Evolutionary conservation across 106 monocot species (phyloP).

Genomic region (Dioscorea dumetorum): DNA sequence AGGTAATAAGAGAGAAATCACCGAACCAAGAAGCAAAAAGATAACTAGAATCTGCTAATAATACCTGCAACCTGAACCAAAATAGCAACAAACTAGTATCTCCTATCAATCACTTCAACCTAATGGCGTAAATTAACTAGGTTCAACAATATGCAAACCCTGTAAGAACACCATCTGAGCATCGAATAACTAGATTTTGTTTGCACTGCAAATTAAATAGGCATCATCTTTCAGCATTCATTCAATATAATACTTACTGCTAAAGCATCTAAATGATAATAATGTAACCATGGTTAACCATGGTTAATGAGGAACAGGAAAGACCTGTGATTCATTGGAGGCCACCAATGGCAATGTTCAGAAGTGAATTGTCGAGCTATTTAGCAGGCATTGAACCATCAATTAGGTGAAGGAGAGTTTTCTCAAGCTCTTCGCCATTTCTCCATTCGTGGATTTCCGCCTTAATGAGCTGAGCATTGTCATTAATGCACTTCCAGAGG

Average conservation of each 20-base stretch:
- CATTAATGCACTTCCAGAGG: slow-evolving; percentile 11
- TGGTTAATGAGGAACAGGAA: not conserved
- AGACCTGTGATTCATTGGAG: not conserved
- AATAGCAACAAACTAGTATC: too few species aligned
- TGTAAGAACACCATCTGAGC: not conserved
- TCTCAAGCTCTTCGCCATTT: slow-evolving; percentile 25
- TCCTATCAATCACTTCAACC: too few species aligned
- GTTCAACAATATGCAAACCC: not conserved
- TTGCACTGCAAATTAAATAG: not conserved
- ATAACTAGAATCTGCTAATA: too few species aligned
- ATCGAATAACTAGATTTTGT: not conserved
- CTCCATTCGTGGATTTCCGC: slow-evolving; percentile 15
- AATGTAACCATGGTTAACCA: not conserved
- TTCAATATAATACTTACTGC: not conserved
- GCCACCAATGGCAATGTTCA: too few species aligned
- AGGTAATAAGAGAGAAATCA: too few species aligned
- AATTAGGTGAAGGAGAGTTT: slow-evolving; percentile 16
- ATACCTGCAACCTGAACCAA: too few species aligned
- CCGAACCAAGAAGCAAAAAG: too few species aligned
- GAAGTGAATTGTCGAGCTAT: too few species aligned
- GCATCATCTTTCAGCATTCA: not conserved
- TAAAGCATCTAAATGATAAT: not conserved
- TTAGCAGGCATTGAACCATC: too few species aligned
- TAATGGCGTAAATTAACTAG: not conserved
- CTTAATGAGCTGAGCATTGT: slow-evolving; percentile 2